Percentiles rank a stretch among this genome's conserved stretches.
phyloP scores from a whole-genome alignment of 129 eudicot genomes.

The Mikania micrantha region DNA sequence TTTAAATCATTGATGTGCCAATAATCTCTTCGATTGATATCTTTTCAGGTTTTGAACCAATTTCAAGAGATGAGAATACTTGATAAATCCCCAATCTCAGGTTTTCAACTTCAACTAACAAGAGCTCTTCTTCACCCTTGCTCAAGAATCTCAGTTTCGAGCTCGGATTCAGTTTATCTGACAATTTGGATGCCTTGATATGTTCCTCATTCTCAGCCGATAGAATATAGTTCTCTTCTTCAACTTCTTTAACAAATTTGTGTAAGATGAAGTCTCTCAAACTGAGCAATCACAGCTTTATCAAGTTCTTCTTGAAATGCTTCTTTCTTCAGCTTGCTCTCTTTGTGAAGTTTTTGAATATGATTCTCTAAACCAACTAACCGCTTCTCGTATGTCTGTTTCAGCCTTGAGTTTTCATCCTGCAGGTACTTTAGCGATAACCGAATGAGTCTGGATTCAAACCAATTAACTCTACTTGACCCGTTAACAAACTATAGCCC shows the following conservation, averaged over 20 bases:
- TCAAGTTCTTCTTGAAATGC: conserved; percentile 85
- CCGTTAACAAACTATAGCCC: conserved; percentile 43
- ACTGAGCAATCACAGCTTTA: conserved; percentile 82
- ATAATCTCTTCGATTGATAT: conserved; percentile 41
- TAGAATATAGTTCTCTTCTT: conserved; percentile 64
- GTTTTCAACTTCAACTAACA: conserved; percentile 73
- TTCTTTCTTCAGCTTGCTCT: conserved; percentile 39
- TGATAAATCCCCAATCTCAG: conserved; percentile 66
- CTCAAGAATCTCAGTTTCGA: conserved; percentile 81
- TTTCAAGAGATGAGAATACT: conserved; percentile 57
- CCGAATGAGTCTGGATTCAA: conserved; percentile 48
- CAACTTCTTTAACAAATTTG: conserved; percentile 78
- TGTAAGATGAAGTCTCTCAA: conserved; percentile 78
- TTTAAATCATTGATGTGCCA: conserved; percentile 42
- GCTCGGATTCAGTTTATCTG: conserved; percentile 71
- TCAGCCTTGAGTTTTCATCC: conserved; percentile 62
- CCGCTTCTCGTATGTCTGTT: conserved; percentile 39
- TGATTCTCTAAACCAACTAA: conserved; percentile 49
- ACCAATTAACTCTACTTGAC: conserved; percentile 64
- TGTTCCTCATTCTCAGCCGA: conserved; percentile 66
- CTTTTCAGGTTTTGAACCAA: conserved; percentile 24
- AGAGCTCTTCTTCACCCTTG: conserved; percentile 85
- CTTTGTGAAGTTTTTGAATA: conserved; percentile 41
- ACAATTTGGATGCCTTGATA: conserved; percentile 63
- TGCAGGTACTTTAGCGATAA: conserved; percentile 53